Conservation (phyloP, 2,329 filamentous ascomycete species). For the Fusarium luffae region DNA sequence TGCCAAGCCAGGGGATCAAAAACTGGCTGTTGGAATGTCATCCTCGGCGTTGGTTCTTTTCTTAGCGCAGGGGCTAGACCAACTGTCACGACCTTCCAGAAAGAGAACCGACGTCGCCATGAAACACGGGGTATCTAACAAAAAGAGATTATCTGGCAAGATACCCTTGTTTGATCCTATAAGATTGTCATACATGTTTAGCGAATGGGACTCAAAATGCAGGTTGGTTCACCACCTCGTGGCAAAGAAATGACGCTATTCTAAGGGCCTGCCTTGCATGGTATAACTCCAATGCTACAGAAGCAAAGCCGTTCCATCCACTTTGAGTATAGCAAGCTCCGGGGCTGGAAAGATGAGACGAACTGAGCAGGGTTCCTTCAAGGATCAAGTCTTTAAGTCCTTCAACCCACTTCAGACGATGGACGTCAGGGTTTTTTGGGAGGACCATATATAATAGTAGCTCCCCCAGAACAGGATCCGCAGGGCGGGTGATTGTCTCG, state of each 20-base stretch:
- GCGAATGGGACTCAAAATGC: neutral
- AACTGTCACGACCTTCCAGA: conserved; percentile 22
- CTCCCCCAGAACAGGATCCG: conserved; percentile 3
- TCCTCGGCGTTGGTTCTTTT: neutral
- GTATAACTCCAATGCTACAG: conserved; percentile 7
- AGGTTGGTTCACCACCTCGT: neutral
- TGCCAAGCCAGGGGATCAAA: conserved; percentile 18
- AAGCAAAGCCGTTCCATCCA: no score
- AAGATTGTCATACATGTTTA: neutral
- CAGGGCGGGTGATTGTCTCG: conserved; percentile 12
- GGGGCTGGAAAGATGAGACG: conserved; percentile 8
- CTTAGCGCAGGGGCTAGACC: conserved; percentile 11
- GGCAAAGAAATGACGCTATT: conserved; percentile 1
- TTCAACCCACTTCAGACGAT: conserved; percentile 6
- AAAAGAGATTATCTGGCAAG: conserved; percentile 7
- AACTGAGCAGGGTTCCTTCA: neutral
- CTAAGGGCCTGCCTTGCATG: neutral
- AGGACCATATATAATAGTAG: conserved; percentile 22
- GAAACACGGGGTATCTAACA: conserved; percentile 6
- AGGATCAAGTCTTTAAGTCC: neutral
- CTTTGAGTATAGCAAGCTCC: neutral
- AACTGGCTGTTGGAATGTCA: neutral
- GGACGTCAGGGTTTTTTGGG: neutral
- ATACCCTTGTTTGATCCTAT: neutral
- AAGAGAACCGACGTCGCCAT: neutral